Conservation (phyloP, 2,329 filamentous ascomycete genomes). For the Fusarium transvaalense region DNA sequence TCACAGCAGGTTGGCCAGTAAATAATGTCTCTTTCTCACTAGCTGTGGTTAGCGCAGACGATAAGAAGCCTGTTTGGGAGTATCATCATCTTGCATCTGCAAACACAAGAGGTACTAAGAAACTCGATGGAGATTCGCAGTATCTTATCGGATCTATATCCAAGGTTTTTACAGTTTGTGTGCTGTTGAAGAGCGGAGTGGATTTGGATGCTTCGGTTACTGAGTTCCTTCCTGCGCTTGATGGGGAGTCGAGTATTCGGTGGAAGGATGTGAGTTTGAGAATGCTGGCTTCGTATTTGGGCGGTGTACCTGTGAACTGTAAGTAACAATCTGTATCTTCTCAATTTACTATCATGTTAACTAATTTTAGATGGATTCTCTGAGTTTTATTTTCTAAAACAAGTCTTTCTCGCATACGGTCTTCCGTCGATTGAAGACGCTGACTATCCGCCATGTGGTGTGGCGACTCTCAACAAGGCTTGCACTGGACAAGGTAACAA, state of each 20-base stretch:
- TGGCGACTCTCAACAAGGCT: slow-evolving; percentile 51
- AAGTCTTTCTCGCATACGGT: slow-evolving; percentile 52
- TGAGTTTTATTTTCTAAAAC: slow-evolving; percentile 55
- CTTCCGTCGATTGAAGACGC: slow-evolving; percentile 53
- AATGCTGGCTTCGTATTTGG: slow-evolving; percentile 55
- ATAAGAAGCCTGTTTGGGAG: slow-evolving; percentile 55
- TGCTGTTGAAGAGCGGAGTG: slow-evolving; percentile 54
- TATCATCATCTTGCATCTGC: slow-evolving; percentile 55
- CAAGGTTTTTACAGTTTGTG: slow-evolving; percentile 56
- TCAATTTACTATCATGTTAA: slow-evolving; percentile 1
- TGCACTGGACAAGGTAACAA: slow-evolving; percentile 52
- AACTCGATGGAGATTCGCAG: slow-evolving; percentile 53
- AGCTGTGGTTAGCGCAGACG: slow-evolving; percentile 51
- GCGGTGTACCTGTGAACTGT: slow-evolving; percentile 55
- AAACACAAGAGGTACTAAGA: slow-evolving; percentile 53
- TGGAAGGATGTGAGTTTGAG: slow-evolving; percentile 56
- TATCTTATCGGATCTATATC: slow-evolving; percentile 58
- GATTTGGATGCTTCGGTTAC: slow-evolving; percentile 52
- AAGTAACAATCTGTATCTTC: background rate
- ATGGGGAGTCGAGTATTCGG: slow-evolving; percentile 42
- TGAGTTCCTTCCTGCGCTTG: slow-evolving; percentile 53
- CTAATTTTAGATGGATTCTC: slow-evolving; percentile 46
- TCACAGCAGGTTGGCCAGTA: slow-evolving; percentile 53
- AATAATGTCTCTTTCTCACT: slow-evolving; percentile 57
- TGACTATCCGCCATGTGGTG: slow-evolving; percentile 55